Evolutionary conservation across 140 eudicot species (phyloP), one percentile per base, ranked within the genome.

Genomic region (Flaveria floridana): DNA sequence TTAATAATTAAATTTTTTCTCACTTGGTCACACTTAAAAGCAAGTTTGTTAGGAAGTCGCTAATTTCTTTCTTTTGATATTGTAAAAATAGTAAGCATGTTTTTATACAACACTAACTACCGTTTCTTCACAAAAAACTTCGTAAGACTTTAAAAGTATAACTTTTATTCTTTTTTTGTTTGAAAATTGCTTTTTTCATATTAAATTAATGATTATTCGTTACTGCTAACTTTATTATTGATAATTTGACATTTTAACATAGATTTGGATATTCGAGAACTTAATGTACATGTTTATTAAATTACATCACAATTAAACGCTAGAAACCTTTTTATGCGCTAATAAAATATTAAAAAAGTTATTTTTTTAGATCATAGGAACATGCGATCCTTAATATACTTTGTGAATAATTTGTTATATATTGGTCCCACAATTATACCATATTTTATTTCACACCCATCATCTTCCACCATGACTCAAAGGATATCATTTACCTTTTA

Each of bases 381-480:
- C 70, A 34, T 65, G 70, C 70, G 15, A 65, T 30, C n/a, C 70
- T 65, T 34, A 65, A 65, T 15, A 65, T 15, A 4, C 41, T 34
- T 5, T 0, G 41, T 18, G 39, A 34, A 64, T 6, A 14, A 34
- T 0, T 7, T 6, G 2, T 11, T 14, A 28, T 13, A 6, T 53
- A 56, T 34, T 57, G 77, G 77, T 42, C 69, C 56, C 37, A 71
- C 16, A 18, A 19, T 28, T 34, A 52, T 3, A 30, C 2, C 15
- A 71, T 48, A 55, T 53, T 28, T 8, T 71, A 72, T 72, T 72
- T 37, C 56, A 39, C 68, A 67, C 13, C 42, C 18, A 25, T 56
- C 56, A 72, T 72, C 68, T 72, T 72, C 68, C 68, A 72, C 69
- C 42, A 72, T 37, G 68, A 13, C 50, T 63, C 8, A 63, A 62